Conservation (phyloP, 2,329 filamentous ascomycete genomes). For the Metarhizium robertsii region DNA sequence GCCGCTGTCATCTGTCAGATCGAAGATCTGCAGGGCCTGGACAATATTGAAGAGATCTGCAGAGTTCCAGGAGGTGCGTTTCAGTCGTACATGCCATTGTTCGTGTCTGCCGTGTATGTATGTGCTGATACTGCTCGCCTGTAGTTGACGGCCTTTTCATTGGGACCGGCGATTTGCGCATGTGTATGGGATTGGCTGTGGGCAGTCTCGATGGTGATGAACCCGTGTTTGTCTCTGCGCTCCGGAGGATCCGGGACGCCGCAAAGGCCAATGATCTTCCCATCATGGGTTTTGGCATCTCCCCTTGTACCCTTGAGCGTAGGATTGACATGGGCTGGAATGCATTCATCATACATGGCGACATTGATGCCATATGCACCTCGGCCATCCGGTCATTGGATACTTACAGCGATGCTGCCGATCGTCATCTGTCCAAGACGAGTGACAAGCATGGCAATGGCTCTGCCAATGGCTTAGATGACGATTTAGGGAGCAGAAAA, state of each 20-base stretch:
- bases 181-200: slow-evolving; percentile 1
- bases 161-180: slow-evolving; percentile 3
- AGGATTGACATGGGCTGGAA: slow-evolving; percentile 4
- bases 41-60: slow-evolving; percentile 4
- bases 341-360: slow-evolving; percentile 3
- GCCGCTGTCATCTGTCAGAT: slow-evolving; percentile 2
- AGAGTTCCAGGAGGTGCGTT: slow-evolving; percentile 3
- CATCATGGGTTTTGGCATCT: slow-evolving; percentile 4
- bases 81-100: too few species aligned
- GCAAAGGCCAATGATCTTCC: neutral
- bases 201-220: slow-evolving; percentile 4
- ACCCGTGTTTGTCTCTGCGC: slow-evolving; percentile 1
- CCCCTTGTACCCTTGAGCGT: neutral
- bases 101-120: too few species aligned
- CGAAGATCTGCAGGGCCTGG: slow-evolving; percentile 3
- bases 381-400: neutral
- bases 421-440: too few species aligned
- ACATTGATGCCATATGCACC: slow-evolving; percentile 3
- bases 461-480: too few species aligned
- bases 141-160: slow-evolving; percentile 4
- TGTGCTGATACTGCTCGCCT: neutral
- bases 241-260: neutral
- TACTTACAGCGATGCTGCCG: neutral
- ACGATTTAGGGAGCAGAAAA: too few species aligned
- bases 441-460: too few species aligned